These are phyloP conservation scores for Syncephalastrum monosporum DNA, from an alignment of 371 early-diverging fungal species.

Conservation along the genomic window DNA sequence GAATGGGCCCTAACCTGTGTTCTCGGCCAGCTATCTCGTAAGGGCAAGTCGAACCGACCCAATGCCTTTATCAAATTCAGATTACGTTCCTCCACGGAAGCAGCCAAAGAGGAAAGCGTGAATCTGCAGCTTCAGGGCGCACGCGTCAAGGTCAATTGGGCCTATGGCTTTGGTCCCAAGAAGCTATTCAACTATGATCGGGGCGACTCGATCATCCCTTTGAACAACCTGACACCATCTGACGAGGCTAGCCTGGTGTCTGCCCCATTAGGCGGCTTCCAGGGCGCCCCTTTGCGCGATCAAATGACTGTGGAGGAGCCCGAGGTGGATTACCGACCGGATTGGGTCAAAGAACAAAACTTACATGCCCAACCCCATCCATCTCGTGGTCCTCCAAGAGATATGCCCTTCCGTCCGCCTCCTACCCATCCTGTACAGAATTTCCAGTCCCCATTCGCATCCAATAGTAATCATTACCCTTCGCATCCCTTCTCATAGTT, in stretches of 20 bases:
- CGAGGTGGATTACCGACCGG: constrained; percentile 40
- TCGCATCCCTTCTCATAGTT: too few relatives aligned
- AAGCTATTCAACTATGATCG: constrained; percentile 42
- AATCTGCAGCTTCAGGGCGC: constrained; percentile 11
- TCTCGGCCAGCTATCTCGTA: constrained; percentile 18
- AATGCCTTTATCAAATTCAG: constrained; percentile 45
- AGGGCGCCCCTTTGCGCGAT: constrained; percentile 36
- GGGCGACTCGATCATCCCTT: constrained; percentile 47
- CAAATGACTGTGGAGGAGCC: constrained; percentile 49
- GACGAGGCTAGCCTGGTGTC: constrained; percentile 40
- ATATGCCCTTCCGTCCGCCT: too few relatives aligned
- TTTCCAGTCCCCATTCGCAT: too few relatives aligned
- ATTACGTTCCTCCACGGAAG: constrained; percentile 28
- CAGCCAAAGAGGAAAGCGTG: constrained; percentile 26
- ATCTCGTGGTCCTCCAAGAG: too few relatives aligned
- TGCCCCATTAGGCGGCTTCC: constrained; percentile 44
- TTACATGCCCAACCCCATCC: neutral
- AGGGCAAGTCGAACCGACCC: constrained; percentile 20
- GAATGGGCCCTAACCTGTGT: neutral
- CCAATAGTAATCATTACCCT: too few relatives aligned
- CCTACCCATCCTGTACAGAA: too few relatives aligned
- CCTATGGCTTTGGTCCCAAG: constrained; percentile 52
- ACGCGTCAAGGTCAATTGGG: constrained; percentile 37
- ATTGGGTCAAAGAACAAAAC: constrained; percentile 32
- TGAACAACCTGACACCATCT: constrained; percentile 29